Evolutionary conservation across 176 grass and related monocot genomes (phyloP), one percentile per base, ranked within the genome.

Genomic region (Ensete ventricosum): DNA sequence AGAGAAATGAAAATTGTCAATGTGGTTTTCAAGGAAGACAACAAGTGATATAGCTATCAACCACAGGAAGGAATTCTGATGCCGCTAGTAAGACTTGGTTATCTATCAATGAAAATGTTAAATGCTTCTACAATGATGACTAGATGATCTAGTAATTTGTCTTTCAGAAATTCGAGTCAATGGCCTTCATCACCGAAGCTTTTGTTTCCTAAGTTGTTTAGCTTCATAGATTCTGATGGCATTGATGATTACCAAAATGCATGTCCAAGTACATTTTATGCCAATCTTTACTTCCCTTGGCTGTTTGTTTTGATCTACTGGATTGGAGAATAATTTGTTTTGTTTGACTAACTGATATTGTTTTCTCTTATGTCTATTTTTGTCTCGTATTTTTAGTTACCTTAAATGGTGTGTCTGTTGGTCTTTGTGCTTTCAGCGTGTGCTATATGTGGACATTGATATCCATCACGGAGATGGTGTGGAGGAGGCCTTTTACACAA

Each of bases 401-500:
- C 34, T 43, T 43, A 6, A 70, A 50, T 21, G 11, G 67, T 20
- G 14, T 70, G 67, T 8, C 4, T 17, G 21, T 43, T 67, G 64
- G n/a, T 70, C 69, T 58, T 72, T 75, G 34, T 78, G 12, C n/a
- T 78, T 20, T 17, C 82, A 98, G 95, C 95, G 95, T 52, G 95
- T 98, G 73, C 80, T 98, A 9, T 98, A 98, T 69, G 82, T 98
- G 1, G 95, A 98, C 64, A 93, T 98, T 29, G 95, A 98, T 60
- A 93, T 98, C 48, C 95, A 98, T 76, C 95, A 98, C 25, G 95
- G 95, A 62, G 95, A 98, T 62, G 95, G 95, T 8, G 95, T 98
- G 22, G 95, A 98, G 71, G 95, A 93, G 76, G 95, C 95, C 9
- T 98, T 98, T 69, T 98, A 98, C 77, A 98, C 86, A 9, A 98